Percentiles rank a stretch among this genome's conserved stretches.
These are phyloP conservation scores for Candida dubliniensis DNA, from an alignment of 1,139 yeast species.

Conservation along the genomic window DNA sequence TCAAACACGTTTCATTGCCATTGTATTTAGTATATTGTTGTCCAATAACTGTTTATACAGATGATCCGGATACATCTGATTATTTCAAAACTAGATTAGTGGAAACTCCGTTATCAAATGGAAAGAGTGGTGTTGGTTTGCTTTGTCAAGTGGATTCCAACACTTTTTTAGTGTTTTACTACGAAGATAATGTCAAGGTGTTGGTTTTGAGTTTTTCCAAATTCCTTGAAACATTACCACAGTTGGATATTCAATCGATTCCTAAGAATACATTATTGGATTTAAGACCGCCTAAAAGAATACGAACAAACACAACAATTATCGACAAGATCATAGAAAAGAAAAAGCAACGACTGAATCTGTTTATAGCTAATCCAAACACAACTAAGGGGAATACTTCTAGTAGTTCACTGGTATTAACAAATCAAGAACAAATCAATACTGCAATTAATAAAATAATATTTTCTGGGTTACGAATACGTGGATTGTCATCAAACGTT, in stretches of 20 bases:
- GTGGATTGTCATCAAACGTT: slow-evolving; percentile 36
- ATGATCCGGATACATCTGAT: slow-evolving; percentile 19
- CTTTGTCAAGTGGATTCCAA: slow-evolving; percentile 16
- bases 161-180: slow-evolving; percentile 23
- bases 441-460: slow-evolving; percentile 37
- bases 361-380: slow-evolving; percentile 13
- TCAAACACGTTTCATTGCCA: slow-evolving; percentile 30
- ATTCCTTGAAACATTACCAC: slow-evolving; percentile 3
- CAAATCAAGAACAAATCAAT: slow-evolving; percentile 33
- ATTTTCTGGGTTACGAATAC: slow-evolving; percentile 42
- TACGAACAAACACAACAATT: slow-evolving; percentile 20
- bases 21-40: slow-evolving; percentile 26
- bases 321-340: slow-evolving; percentile 39
- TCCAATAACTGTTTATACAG: slow-evolving; percentile 30
- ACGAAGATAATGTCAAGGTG: slow-evolving; percentile 17
- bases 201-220: slow-evolving; percentile 19
- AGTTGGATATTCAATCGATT: not conserved
- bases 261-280: slow-evolving; percentile 8
- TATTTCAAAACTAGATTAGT: slow-evolving; percentile 28
- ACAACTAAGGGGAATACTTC: slow-evolving; percentile 3
- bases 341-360: slow-evolving; percentile 24
- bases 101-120: slow-evolving; percentile 10
- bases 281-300: not conserved
- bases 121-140: slow-evolving; percentile 17
- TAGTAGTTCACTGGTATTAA: slow-evolving; percentile 20